Conservation (phyloP, 331 rosid species). For the Ulmus americana region DNA sequence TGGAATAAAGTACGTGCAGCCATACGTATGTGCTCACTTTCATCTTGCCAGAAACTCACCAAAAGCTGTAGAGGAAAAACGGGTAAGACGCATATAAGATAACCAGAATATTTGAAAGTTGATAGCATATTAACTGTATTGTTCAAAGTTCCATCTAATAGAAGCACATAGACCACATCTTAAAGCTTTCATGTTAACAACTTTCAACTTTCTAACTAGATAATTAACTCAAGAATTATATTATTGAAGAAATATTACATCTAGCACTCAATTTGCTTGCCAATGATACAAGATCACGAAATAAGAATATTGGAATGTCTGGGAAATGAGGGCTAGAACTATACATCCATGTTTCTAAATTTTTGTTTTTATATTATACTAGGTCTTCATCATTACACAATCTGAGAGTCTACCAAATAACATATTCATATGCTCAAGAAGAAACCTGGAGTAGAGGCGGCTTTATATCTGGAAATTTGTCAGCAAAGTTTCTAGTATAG, state of each 20-base stretch:
- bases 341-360: too few species aligned
- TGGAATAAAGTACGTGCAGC: constrained; percentile 97
- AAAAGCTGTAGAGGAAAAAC: constrained; percentile 46
- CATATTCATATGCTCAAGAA: constrained; percentile 25
- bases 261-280: too few species aligned
- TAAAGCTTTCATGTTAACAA: neutral
- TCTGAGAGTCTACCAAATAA: neutral
- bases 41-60: constrained; percentile 99
- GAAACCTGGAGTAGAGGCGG: constrained; percentile 88
- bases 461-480: constrained; percentile 68
- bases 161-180: neutral
- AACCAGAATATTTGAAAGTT: neutral
- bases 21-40: constrained; percentile 86
- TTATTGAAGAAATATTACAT: too few species aligned
- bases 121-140: neutral
- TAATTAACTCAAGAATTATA: neutral
- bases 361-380: too few species aligned
- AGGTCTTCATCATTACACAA: too few species aligned
- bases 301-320: too few species aligned
- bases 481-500: constrained; percentile 78
- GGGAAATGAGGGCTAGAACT: too few species aligned
- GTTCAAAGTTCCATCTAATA: neutral
- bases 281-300: too few species aligned
- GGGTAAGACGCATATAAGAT: constrained; percentile 17
- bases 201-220: neutral